phyloP scores from a whole-genome alignment of 345 rosid species.

The Fremontodendron californicum region DNA sequence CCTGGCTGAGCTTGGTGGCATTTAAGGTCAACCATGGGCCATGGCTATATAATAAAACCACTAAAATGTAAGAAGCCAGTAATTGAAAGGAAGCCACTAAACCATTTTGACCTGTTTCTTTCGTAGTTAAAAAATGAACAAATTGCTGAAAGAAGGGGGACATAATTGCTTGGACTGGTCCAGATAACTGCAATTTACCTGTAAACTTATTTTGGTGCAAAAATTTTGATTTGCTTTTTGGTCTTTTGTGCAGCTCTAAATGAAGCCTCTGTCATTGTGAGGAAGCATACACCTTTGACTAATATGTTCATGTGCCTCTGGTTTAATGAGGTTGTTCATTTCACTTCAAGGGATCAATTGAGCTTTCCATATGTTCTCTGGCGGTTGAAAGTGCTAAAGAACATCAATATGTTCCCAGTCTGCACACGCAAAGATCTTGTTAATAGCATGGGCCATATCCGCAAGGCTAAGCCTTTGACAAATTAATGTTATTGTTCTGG shows the following conservation, averaged over 20 bases:
- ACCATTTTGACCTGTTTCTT: background rate
- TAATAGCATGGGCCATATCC: slow-evolving; percentile 80
- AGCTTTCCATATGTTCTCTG: slow-evolving; percentile 91
- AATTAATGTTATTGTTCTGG: slow-evolving; percentile 9
- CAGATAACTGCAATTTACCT: background rate
- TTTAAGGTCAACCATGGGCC: background rate
- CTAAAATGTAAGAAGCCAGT: background rate
- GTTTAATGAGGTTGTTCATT: slow-evolving; percentile 94
- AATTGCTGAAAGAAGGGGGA: background rate
- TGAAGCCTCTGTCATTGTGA: slow-evolving; percentile 88
- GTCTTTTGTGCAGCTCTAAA: slow-evolving; percentile 56
- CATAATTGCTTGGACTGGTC: background rate
- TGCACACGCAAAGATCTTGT: slow-evolving; percentile 93
- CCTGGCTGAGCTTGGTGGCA: background rate
- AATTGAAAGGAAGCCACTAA: background rate
- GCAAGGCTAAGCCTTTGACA: slow-evolving; percentile 77
- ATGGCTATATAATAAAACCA: background rate
- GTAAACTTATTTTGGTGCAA: slow-evolving; percentile 1
- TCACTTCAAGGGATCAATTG: slow-evolving; percentile 88
- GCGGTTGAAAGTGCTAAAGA: slow-evolving; percentile 66
- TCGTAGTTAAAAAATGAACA: background rate
- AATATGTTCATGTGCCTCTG: slow-evolving; percentile 93
- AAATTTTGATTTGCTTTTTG: background rate
- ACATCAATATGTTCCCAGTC: slow-evolving; percentile 80
- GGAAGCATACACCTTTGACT: slow-evolving; percentile 71